Base-by-base conservation (phyloP, 768 basidiomycete species). In the Filobasidium floriforme region DNA sequence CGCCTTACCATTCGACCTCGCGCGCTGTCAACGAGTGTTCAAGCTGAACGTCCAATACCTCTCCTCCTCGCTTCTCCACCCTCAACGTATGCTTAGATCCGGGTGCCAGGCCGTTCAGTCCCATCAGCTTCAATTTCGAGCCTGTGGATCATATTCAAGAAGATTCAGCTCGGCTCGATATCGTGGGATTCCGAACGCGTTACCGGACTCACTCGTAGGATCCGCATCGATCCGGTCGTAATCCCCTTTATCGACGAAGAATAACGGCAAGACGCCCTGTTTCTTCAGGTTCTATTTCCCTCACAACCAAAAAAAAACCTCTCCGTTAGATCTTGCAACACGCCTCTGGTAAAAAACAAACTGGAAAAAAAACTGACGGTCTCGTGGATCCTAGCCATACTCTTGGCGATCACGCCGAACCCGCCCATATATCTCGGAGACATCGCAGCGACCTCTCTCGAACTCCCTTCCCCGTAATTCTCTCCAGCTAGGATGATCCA, bases 381-480 rank as follows among this genome's bases (percentile, higher is more conserved):
- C 64, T 68, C 68, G 54, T 68, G 68, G 19, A 68, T 66, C 24
- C 68, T 51, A 26, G 68, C 68, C 68, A 68, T 68, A 29, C 64
- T 66, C 28, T 65, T 65, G 11, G 64, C 68, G 55, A 68, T 59
- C 29, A 68, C 68, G 6, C 62, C 68, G 32, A 68, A 68, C 43
- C 68, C 59, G 10, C 92, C 92, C 66, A 96, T 88, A 85, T 85
- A 96, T 60, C 92, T 88, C 28, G 92, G 92, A 80, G 94, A 92
- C 63, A 96, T 88, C 28, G 92, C 92, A 10, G 68, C 68, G 7
- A 64, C 63, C 62, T 68, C 68, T 24, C 68, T 24, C 1, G 68
- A 68, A 41, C 62, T 64, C 5, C 68, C 68, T 60, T 68, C 68
- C 15, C 68, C 68, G 28, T 68, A 69, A 59, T 69, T 69, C 22